Base-by-base conservation (phyloP, 306 rosid genomes). In the Coriaria nepalensis region DNA sequence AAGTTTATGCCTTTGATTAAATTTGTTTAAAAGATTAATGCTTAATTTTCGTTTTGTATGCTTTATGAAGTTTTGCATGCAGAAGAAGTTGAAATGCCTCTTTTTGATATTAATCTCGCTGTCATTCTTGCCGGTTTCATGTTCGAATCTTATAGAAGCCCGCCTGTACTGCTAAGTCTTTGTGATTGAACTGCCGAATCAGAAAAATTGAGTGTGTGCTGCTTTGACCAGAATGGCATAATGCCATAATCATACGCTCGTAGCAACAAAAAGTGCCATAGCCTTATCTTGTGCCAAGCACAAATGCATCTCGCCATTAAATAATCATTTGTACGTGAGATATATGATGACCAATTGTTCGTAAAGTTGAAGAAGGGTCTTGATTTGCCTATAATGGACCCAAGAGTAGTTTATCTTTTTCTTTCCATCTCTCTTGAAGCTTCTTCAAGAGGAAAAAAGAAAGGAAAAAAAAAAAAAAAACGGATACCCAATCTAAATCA, bases 121-220 rank as follows among this genome's bases (percentile, higher is more conserved):
- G 95, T 88, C 9, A 67, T 88, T 72, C 83, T 88, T 0, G 96
- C 96, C 0, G 96, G 95, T 4, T 88, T 83, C 50, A 86, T 95
- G 0, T 88, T 88, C 55, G 96, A 88, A 60, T 86, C 95, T 38
- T 83, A 88, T 53, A 35, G 83, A 35, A 78, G 63, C 43, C 96
- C 96, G 4, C 73, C 93, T 10, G 95, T 88, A 72, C 54, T 34
- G n/a, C n/a, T n/a, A n/a, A n/a, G n/a, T n/a, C n/a, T n/a, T 69
- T 58, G 69, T 84, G 95, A 81, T 66, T 54, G 73, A 75, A 62
- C 13, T 73, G 32, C 95, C 90, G 32, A 81, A 72, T 71, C 70
- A 50, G 36, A 95, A 84, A 73, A 41, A 78, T 53, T n/a, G n/a
- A n/a, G n/a, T n/a, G n/a, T n/a, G n/a, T n/a, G n/a, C n/a, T n/a